Evolutionary conservation across 768 basidiomycete genomes (phyloP).

Genomic region (Dentipellis fragilis): DNA sequence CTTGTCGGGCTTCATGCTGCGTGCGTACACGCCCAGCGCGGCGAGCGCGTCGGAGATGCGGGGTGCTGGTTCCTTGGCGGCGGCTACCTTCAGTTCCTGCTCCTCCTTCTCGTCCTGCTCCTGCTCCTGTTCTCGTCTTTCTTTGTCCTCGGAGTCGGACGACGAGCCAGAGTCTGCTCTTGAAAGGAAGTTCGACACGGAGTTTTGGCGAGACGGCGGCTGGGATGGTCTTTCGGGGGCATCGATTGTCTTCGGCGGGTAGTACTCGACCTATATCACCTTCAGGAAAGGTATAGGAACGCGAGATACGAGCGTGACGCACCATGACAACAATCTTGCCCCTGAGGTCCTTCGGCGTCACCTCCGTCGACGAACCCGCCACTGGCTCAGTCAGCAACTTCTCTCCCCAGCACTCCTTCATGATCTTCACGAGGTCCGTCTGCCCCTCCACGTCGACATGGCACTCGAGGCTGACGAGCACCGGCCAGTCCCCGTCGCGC

Average conservation of each 20-base stretch:
- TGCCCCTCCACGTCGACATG: constrained; percentile 21
- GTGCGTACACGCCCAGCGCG: constrained; percentile 46
- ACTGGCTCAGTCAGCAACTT: constrained; percentile 35
- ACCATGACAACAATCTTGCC: constrained; percentile 56
- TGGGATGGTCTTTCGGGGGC: not conserved
- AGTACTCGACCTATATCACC: constrained; percentile 13
- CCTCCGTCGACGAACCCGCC: constrained; percentile 24
- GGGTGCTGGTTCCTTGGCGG: constrained; percentile 1
- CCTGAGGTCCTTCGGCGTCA: constrained; percentile 36
- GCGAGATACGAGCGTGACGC: not conserved
- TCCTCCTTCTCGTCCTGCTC: constrained; percentile 16
- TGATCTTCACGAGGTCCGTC: constrained; percentile 39
- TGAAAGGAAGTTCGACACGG: constrained; percentile 2
- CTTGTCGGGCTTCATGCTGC: constrained; percentile 50
- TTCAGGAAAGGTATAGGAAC: too few species aligned
- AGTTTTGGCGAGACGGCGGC: too few species aligned
- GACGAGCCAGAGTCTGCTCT: not conserved
- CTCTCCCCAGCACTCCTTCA: constrained; percentile 41
- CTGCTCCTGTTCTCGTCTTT: constrained; percentile 11
- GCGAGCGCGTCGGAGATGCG: constrained; percentile 44
- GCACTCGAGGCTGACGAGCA: constrained; percentile 52
- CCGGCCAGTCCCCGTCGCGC: constrained; percentile 37
- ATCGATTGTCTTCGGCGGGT: constrained; percentile 2
- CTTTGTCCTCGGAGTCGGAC: not conserved
- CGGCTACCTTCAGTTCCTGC: constrained; percentile 17